These are phyloP conservation scores for Fraxinus xanthoxyloides DNA, from an alignment of 305 asterid genomes.

Conservation along the genomic window DNA sequence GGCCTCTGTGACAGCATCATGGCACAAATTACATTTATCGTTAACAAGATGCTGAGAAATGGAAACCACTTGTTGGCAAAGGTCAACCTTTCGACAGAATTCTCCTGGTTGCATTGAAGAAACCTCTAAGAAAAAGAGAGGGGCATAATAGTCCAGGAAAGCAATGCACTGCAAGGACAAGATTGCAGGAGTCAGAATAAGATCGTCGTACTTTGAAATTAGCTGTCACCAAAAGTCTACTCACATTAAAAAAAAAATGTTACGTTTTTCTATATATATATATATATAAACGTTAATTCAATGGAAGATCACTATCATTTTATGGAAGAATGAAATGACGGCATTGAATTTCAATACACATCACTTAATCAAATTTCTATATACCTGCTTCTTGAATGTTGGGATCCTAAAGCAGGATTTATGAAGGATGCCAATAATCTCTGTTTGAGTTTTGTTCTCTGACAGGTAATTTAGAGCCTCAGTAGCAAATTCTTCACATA, in stretches of 20 bases:
- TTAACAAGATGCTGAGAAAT: slow-evolving; percentile 34
- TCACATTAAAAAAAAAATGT: not conserved
- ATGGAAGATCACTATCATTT: not conserved
- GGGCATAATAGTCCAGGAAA: slow-evolving; percentile 84
- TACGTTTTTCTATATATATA: no score
- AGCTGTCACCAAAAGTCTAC: slow-evolving; percentile 8
- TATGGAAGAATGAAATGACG: not conserved
- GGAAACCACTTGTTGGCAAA: slow-evolving; percentile 48
- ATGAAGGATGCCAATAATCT: slow-evolving; percentile 63
- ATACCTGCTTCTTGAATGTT: slow-evolving; percentile 69
- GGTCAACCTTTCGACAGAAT: slow-evolving; percentile 62
- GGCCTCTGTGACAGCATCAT: slow-evolving; percentile 59
- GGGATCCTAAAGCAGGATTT: slow-evolving; percentile 68
- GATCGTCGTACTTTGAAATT: not conserved
- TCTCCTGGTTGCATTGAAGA: slow-evolving; percentile 49
- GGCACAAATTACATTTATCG: slow-evolving; percentile 73
- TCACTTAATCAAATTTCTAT: slow-evolving; percentile 3
- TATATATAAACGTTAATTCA: not conserved
- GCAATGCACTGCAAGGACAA: slow-evolving; percentile 58
- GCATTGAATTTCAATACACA: slow-evolving; percentile 7
- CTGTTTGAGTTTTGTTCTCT: slow-evolving; percentile 60
- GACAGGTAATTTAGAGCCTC: slow-evolving; percentile 66
- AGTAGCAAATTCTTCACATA: slow-evolving; percentile 65
- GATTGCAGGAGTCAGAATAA: not conserved
- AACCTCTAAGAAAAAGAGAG: slow-evolving; percentile 73